Conservation (phyloP, 768 basidiomycete species). For the Tulasnella calospora region DNA sequence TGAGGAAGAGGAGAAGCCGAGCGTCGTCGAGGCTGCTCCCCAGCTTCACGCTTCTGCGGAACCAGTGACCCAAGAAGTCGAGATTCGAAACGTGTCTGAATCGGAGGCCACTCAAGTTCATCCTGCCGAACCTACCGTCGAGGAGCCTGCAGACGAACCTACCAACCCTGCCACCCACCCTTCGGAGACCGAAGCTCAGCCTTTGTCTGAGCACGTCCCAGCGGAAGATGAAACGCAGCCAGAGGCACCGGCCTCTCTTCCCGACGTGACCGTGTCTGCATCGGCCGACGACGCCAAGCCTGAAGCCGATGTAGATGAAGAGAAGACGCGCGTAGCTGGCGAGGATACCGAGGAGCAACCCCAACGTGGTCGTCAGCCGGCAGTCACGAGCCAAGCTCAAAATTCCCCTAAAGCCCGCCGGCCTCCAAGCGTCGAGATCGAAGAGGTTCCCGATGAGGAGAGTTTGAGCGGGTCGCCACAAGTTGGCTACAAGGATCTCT, state of each 20-base stretch:
- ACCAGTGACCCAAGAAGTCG: background rate
- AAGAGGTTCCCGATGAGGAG: background rate
- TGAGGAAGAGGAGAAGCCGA: background rate
- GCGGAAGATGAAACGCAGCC: background rate
- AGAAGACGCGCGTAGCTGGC: background rate
- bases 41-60: background rate
- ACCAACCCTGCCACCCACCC: background rate
- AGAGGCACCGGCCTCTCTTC: background rate
- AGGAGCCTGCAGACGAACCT: background rate
- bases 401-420: background rate
- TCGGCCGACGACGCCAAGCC: background rate
- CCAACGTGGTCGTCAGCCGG: background rate
- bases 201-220: background rate
- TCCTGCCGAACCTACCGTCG: background rate
- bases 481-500: background rate
- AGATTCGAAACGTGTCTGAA: background rate
- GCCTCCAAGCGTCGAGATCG: background rate
- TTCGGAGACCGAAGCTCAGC: background rate
- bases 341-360: background rate
- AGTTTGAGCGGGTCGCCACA: background rate
- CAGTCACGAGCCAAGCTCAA: background rate
- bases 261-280: background rate
- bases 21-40: background rate
- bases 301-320: background rate
- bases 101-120: background rate